Evolutionary conservation across 306 rosid species (phyloP).

Genomic region (Pyrus betulifolia): DNA sequence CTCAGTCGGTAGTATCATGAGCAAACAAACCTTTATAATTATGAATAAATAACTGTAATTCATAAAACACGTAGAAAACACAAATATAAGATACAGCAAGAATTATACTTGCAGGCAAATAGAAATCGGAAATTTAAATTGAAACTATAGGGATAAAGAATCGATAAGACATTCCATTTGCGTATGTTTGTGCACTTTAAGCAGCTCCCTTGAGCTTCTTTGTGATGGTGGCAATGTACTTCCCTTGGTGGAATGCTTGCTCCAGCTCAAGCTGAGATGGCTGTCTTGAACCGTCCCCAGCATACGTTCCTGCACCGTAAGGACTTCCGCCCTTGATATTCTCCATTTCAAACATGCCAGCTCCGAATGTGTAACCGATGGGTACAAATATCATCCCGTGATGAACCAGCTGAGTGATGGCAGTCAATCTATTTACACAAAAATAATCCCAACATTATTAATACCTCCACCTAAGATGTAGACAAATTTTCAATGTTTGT

Average conservation of each 20-base stretch:
- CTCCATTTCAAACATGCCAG: slow-evolving; percentile 97
- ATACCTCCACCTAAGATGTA: background rate
- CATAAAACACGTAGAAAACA: slow-evolving; percentile 46
- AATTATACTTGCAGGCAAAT: slow-evolving; percentile 35
- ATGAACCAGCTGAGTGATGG: slow-evolving; percentile 90
- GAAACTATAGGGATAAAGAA: slow-evolving; percentile 32
- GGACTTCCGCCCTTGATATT: slow-evolving; percentile 95
- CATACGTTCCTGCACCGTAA: slow-evolving; percentile 86
- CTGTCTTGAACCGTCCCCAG: slow-evolving; percentile 90
- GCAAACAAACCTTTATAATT: slow-evolving; percentile 28
- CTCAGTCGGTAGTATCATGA: background rate
- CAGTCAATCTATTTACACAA: slow-evolving; percentile 58
- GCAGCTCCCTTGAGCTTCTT: slow-evolving; percentile 88
- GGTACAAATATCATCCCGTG: slow-evolving; percentile 93
- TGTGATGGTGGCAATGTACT: slow-evolving; percentile 73
- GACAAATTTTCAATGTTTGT: background rate
- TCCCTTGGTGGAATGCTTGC: slow-evolving; percentile 95
- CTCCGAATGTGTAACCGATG: slow-evolving; percentile 83
- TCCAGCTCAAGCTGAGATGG: slow-evolving; percentile 73
- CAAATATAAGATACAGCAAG: slow-evolving; percentile 19
- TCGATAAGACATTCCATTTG: slow-evolving; percentile 31
- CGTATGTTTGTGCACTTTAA: slow-evolving; percentile 23
- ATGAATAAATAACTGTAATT: slow-evolving; percentile 24
- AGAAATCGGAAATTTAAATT: slow-evolving; percentile 30
- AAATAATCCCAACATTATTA: slow-evolving; percentile 1